These are phyloP conservation scores for Amaranthus palmeri DNA, from an alignment of 148 eudicot genomes.

Conservation along the genomic window DNA sequence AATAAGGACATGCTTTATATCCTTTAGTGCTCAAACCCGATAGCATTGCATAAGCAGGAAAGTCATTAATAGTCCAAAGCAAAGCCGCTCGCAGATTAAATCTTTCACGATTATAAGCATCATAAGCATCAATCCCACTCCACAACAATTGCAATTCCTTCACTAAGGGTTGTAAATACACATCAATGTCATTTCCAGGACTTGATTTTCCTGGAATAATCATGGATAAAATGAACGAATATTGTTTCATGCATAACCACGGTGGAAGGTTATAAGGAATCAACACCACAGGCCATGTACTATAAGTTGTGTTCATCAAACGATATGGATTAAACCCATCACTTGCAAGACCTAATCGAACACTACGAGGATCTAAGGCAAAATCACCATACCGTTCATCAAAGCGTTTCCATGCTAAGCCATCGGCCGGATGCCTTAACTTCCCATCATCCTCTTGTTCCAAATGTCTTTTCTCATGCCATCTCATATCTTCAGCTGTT, in stretches of 20 bases:
- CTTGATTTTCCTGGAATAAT: not conserved
- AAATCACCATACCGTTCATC: not conserved
- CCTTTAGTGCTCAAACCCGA: conserved; percentile 15
- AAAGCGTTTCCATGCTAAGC: not conserved
- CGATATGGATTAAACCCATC: conserved; percentile 15
- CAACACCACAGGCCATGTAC: conserved; percentile 8
- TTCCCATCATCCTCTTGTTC: not conserved
- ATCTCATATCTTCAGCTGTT: too few species aligned
- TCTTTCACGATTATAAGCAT: not conserved
- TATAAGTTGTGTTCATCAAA: conserved; percentile 1
- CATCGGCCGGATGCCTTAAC: not conserved
- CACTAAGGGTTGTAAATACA: not conserved
- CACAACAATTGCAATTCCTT: conserved; percentile 14
- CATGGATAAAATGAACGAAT: not conserved
- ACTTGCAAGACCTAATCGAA: not conserved
- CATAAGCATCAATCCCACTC: conserved; percentile 9
- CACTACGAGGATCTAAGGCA: not conserved
- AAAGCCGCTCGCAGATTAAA: not conserved
- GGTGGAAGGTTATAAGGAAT: conserved; percentile 10
- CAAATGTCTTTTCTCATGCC: too few species aligned
- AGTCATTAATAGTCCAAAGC: conserved; percentile 17
- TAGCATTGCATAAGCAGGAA: conserved; percentile 18
- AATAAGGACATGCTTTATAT: conserved; percentile 14
- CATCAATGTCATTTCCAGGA: too few species aligned
- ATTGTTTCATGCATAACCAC: conserved; percentile 8